Conservation (phyloP, 768 basidiomycete genomes). For the Boletus vermiculosoides region DNA sequence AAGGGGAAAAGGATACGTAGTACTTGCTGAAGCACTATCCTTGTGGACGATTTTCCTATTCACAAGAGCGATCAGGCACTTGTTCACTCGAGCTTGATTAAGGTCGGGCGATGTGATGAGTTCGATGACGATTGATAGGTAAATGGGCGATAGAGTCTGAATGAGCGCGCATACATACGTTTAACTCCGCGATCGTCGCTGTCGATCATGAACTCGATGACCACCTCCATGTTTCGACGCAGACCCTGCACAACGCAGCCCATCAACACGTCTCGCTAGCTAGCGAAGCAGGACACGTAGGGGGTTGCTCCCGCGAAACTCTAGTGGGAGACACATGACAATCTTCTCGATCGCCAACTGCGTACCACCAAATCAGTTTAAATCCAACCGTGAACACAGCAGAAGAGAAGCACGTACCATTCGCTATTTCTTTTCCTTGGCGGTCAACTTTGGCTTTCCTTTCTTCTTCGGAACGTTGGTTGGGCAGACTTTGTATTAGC, state of each 20-base stretch:
- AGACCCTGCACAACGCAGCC: constrained; percentile 47
- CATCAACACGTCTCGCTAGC: background rate
- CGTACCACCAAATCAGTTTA: background rate
- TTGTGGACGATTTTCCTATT: constrained; percentile 83
- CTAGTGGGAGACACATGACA: constrained; percentile 76
- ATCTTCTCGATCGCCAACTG: constrained; percentile 68
- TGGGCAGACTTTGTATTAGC: constrained; percentile 38
- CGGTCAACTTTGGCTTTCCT: constrained; percentile 63
- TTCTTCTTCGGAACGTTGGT: constrained; percentile 48
- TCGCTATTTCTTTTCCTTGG: constrained; percentile 83
- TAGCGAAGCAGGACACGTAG: constrained; percentile 43
- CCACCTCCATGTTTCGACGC: constrained; percentile 74
- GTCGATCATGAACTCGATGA: constrained; percentile 76
- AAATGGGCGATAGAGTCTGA: background rate
- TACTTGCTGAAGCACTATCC: constrained; percentile 58
- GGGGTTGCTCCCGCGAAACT: constrained; percentile 87
- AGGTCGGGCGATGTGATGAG: constrained; percentile 78
- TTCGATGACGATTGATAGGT: constrained; percentile 59
- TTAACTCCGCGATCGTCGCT: constrained; percentile 58
- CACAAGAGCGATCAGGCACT: constrained; percentile 88
- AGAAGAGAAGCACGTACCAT: constrained; percentile 46
- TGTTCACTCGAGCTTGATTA: constrained; percentile 89
- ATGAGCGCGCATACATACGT: constrained; percentile 40
- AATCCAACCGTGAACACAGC: too few species aligned
- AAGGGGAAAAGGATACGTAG: accelerated